Conservation (phyloP, 352 stramenopile species). For the Phytophthora idaei region DNA sequence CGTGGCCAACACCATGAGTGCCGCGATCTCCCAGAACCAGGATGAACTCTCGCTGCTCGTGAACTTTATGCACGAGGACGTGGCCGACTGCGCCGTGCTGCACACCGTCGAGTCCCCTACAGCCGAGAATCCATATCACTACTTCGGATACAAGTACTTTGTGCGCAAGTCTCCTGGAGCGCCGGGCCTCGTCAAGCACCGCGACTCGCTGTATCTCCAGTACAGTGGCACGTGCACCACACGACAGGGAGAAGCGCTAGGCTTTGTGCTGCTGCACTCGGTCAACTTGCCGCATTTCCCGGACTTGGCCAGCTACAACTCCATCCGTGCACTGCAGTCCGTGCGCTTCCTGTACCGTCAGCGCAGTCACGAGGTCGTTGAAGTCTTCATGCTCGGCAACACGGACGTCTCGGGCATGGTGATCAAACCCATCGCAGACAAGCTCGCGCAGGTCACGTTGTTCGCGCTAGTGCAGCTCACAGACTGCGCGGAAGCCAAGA, state of each 20-base stretch:
- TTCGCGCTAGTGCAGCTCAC: slow-evolving; percentile 50
- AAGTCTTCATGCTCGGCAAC: slow-evolving; percentile 62
- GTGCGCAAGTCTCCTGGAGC: slow-evolving; percentile 44
- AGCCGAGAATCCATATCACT: slow-evolving; percentile 45
- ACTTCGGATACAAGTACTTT: slow-evolving; percentile 68
- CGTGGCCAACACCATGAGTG: slow-evolving; percentile 55
- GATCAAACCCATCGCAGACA: slow-evolving; percentile 39
- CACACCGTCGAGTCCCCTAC: slow-evolving; percentile 38
- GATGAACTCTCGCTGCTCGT: slow-evolving; percentile 52
- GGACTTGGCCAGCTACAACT: slow-evolving; percentile 47
- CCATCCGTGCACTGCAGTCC: slow-evolving; percentile 46
- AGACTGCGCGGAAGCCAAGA: slow-evolving; percentile 57
- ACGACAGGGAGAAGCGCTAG: slow-evolving; percentile 40
- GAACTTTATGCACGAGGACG: slow-evolving; percentile 49
- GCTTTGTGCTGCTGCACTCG: slow-evolving; percentile 58
- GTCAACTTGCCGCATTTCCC: slow-evolving; percentile 55
- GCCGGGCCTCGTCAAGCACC: slow-evolving; percentile 47
- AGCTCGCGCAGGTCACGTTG: slow-evolving; percentile 40
- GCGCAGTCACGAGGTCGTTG: slow-evolving; percentile 45
- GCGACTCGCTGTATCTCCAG: slow-evolving; percentile 58
- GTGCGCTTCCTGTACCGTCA: slow-evolving; percentile 55
- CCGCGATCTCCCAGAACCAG: slow-evolving; percentile 45
- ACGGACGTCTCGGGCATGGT: slow-evolving; percentile 44
- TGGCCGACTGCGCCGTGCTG: slow-evolving; percentile 38
- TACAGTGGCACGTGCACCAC: slow-evolving; percentile 45